Evolutionary conservation across 2,329 filamentous ascomycete genomes (phyloP), one percentile per base, ranked within the genome.

Genomic region (Aquanectria penicillioides): DNA sequence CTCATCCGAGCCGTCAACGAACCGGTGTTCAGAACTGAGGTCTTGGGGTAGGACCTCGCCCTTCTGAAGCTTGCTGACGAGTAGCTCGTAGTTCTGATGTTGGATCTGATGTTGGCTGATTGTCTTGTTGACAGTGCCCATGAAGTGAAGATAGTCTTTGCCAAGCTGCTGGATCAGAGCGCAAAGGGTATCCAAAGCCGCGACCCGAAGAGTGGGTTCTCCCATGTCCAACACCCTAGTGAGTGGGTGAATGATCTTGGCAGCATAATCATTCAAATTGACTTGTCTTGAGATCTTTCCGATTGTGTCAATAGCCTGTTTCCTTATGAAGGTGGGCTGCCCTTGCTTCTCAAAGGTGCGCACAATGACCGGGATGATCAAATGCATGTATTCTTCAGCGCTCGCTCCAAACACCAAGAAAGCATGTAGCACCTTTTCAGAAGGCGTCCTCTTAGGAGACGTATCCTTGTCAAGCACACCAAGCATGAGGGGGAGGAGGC

Each of bases 331-430:
- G 1, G 86, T 81, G 7, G 93, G 93, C 63, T 96, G 92, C 10
- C 90, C 89, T 26, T 90, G 86, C 71, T 93, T 96, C 74, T 99
- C 94, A 71, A 99, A 98, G 44, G 97, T 91, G 38, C 91, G 89
- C 8, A 99, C 94, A 70, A 99, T 93, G 29, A 97, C 93, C 0
- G 95, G 95, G 48, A 99, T 92, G 66, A 99, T 98, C 49, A 99
- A 83, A 74, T 99, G 95, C 95, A 99, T 99, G 75, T 99, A 99
- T 74, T 99, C 95, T 74, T 99, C 95, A 10, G 91, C 92, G 71
- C 94, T 98, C 0, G 94, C 90, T 1, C 96, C 96, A 73, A 99
- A 99, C 1, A 99, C 92, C 23, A 99, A 80, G 75, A 99, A 97
- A 0, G 94, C 94, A 73, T 98, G 95, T 20, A 99, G 82, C 4